phyloP scores from a whole-genome alignment of 2,329 filamentous ascomycete species.

The Colletotrichum lindemuthianum region DNA sequence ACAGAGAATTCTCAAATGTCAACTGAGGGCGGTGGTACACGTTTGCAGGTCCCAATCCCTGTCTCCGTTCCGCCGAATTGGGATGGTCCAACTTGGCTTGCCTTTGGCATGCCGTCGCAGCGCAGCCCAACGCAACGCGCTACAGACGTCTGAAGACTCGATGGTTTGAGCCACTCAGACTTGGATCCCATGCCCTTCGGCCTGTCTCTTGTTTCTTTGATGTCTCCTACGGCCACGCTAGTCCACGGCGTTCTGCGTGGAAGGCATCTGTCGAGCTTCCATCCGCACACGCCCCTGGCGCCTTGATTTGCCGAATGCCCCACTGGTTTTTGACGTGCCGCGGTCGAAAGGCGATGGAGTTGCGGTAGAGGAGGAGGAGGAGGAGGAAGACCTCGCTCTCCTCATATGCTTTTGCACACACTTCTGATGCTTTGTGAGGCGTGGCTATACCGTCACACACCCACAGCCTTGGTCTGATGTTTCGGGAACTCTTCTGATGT shows the following conservation, averaged over 20 bases:
- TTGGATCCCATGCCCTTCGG: conserved; percentile 3
- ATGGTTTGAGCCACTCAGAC: conserved; percentile 30
- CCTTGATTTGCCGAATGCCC: conserved; percentile 20
- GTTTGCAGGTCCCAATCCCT: conserved; percentile 25
- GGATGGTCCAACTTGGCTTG: conserved; percentile 27
- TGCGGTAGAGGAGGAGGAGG: neutral
- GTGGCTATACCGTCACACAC: conserved; percentile 12
- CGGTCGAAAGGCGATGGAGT: conserved; percentile 23
- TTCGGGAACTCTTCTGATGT: conserved; percentile 1
- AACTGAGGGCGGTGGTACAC: neutral
- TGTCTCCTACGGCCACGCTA: neutral
- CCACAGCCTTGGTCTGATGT: neutral
- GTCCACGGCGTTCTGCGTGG: conserved; percentile 2
- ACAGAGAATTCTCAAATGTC: neutral
- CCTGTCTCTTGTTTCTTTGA: neutral
- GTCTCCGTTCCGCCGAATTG: conserved; percentile 37
- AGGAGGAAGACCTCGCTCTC: conserved; percentile 7
- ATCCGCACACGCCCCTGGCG: conserved; percentile 15
- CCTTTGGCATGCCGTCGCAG: no score
- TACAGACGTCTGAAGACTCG: conserved; percentile 33
- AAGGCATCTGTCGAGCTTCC: conserved; percentile 4
- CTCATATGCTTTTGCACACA: conserved; percentile 18
- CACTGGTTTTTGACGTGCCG: conserved; percentile 24
- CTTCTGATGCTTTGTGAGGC: conserved; percentile 6
- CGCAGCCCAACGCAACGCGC: conserved; percentile 25